These are phyloP conservation scores for Schoenoplectus triqueter DNA, from an alignment of 202 grass and related monocot species.

Conservation along the genomic window DNA sequence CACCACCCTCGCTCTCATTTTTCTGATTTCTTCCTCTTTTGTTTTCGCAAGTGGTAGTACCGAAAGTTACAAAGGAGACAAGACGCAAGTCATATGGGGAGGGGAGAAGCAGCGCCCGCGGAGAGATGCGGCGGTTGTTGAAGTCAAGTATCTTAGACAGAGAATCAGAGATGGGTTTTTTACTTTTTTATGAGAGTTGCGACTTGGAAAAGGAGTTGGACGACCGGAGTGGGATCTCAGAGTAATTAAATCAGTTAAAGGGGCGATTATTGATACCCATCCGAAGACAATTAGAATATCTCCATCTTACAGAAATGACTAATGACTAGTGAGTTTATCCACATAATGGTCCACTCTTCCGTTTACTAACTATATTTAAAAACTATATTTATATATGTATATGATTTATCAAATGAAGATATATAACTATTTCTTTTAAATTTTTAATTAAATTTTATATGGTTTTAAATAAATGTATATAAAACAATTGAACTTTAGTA, in stretches of 20 bases:
- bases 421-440: too few species aligned
- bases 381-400: too few species aligned
- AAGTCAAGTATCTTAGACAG: conserved; percentile 33
- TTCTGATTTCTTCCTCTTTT: neutral
- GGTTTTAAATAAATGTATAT: too few species aligned
- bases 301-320: too few species aligned
- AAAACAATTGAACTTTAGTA: too few species aligned
- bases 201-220: neutral
- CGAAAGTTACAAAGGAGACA: neutral
- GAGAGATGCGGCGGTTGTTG: conserved; percentile 23
- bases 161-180: neutral
- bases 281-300: too few species aligned
- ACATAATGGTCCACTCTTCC: too few species aligned
- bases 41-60: neutral
- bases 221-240: neutral
- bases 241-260: neutral
- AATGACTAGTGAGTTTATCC: too few species aligned
- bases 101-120: neutral
- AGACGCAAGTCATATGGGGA: neutral
- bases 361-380: too few species aligned
- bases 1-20: conserved; percentile 83
- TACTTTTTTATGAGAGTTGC: neutral
- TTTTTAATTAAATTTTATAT: too few species aligned
- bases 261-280: too few species aligned
- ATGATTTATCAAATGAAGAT: too few species aligned